Evolutionary conservation across 139 green algal genomes (phyloP).

Genomic region (Chlorella sp.): DNA sequence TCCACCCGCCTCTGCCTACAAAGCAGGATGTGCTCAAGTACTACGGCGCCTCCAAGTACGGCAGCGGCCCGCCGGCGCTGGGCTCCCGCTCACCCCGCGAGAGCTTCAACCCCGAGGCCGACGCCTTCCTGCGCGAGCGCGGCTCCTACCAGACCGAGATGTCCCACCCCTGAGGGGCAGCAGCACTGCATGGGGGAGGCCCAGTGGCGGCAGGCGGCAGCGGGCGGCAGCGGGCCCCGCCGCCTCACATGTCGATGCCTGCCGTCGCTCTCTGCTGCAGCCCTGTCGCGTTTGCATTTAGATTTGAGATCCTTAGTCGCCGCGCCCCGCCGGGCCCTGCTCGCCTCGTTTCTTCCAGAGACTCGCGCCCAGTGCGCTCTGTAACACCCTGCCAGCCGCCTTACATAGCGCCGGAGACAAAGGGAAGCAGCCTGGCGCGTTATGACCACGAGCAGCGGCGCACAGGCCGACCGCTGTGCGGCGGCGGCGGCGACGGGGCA

Average conservation of each 20-base stretch:
- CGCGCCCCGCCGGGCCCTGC: no score
- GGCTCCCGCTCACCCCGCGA: slow-evolving; percentile 82
- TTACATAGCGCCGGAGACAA: no score
- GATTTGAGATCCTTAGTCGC: no score
- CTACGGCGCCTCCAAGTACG: slow-evolving; percentile 91
- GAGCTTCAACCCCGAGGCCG: slow-evolving; percentile 81
- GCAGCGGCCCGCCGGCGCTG: slow-evolving; percentile 69
- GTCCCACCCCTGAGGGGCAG: slow-evolving; percentile 15
- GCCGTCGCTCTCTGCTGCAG: no score
- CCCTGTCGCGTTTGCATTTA: no score
- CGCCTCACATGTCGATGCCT: no score
- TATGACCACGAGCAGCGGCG: no score
- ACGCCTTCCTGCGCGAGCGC: slow-evolving; percentile 79
- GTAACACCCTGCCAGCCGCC: no score
- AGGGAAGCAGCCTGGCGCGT: no score
- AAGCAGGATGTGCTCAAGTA: slow-evolving; percentile 83
- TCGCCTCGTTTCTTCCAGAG: no score
- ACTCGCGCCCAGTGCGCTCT: no score
- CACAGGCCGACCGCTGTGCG: not conserved
- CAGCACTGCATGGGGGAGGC: not conserved
- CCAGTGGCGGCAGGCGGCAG: not conserved
- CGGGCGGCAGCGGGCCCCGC: not conserved
- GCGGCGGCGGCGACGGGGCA: not conserved
- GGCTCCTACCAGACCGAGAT: slow-evolving; percentile 79
- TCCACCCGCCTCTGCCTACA: no score